These are phyloP conservation scores for Cladosporium halotolerans DNA, from an alignment of 2,329 filamentous ascomycete species.

Conservation along the genomic window DNA sequence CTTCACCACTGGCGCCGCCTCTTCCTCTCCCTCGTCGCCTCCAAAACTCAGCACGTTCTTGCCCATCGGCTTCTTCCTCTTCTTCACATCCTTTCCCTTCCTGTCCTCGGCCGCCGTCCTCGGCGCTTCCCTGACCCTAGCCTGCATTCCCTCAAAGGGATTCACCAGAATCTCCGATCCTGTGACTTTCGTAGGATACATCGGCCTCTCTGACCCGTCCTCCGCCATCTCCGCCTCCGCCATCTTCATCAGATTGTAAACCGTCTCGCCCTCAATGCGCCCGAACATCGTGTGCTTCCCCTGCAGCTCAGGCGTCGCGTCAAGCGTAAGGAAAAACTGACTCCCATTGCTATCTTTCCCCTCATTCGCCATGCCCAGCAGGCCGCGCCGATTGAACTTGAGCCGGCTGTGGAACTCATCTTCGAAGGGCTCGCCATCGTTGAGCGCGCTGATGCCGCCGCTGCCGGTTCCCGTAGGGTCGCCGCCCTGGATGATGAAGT, in stretches of 20 bases:
- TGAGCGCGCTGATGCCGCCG: constrained; percentile 87
- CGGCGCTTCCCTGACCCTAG: constrained; percentile 53
- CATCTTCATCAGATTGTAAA: constrained; percentile 93
- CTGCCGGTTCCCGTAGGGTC: constrained; percentile 90
- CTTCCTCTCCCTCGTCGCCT: constrained; percentile 56
- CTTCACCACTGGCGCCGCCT: constrained; percentile 56
- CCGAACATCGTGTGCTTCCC: constrained; percentile 93
- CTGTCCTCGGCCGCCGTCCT: constrained; percentile 43
- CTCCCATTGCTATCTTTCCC: constrained; percentile 80
- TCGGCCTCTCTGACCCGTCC: constrained; percentile 72
- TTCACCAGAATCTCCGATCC: constrained; percentile 71
- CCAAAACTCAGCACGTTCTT: constrained; percentile 75
- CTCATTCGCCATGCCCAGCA: constrained; percentile 95
- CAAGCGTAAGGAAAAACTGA: constrained; percentile 95
- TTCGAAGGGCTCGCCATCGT: constrained; percentile 72
- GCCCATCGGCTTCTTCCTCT: constrained; percentile 62
- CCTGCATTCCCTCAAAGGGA: constrained; percentile 75
- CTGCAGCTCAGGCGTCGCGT: constrained; percentile 72
- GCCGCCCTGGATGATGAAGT: constrained; percentile 90
- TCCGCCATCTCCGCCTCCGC: constrained; percentile 73
- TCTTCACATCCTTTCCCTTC: constrained; percentile 52
- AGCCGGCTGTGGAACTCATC: constrained; percentile 91
- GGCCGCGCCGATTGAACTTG: constrained; percentile 84
- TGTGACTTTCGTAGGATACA: constrained; percentile 78
- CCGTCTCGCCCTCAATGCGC: constrained; percentile 83